These are phyloP conservation scores for Penicillium sp. DNA, from an alignment of 2,329 filamentous ascomycete genomes.

Conservation along the genomic window DNA sequence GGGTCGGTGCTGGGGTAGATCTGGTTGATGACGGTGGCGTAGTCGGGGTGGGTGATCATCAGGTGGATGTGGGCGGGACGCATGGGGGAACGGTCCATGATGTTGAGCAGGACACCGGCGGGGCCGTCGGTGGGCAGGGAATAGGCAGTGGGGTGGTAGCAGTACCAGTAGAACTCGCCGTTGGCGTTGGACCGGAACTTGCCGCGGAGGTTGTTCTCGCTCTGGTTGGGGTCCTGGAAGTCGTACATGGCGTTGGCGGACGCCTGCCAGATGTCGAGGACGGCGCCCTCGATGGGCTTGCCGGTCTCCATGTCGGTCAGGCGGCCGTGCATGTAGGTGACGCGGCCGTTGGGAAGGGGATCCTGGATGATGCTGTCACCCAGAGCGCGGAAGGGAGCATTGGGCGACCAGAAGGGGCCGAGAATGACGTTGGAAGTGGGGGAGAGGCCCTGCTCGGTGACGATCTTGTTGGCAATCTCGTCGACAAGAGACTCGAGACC, in stretches of 20 bases:
- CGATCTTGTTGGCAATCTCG: slow-evolving; percentile 71
- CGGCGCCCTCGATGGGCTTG: slow-evolving; percentile 66
- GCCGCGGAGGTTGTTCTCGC: slow-evolving; percentile 72
- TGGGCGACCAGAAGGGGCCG: slow-evolving; percentile 75
- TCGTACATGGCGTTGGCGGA: slow-evolving; percentile 76
- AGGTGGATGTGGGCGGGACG: slow-evolving; percentile 64
- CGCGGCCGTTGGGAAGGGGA: slow-evolving; percentile 57
- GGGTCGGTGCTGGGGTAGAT: slow-evolving; percentile 62
- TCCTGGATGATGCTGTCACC: slow-evolving; percentile 69
- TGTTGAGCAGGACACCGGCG: slow-evolving; percentile 54
- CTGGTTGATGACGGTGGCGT: slow-evolving; percentile 60
- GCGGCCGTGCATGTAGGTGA: slow-evolving; percentile 69
- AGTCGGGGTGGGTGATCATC: slow-evolving; percentile 58
- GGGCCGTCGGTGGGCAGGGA: slow-evolving; percentile 67
- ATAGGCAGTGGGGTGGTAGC: slow-evolving; percentile 76
- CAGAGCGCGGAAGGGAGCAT: slow-evolving; percentile 70
- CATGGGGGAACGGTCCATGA: slow-evolving; percentile 62
- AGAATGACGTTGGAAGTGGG: slow-evolving; percentile 77
- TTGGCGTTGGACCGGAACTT: slow-evolving; percentile 73
- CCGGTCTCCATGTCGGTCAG: slow-evolving; percentile 67
- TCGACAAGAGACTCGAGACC: slow-evolving; percentile 76
- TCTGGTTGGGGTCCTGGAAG: slow-evolving; percentile 73
- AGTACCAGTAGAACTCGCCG: slow-evolving; percentile 68
- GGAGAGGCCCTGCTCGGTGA: slow-evolving; percentile 61
- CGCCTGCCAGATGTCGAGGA: slow-evolving; percentile 79